These are phyloP conservation scores for Cinchona pubescens DNA, from an alignment of 257 asterid species.

Conservation along the genomic window DNA sequence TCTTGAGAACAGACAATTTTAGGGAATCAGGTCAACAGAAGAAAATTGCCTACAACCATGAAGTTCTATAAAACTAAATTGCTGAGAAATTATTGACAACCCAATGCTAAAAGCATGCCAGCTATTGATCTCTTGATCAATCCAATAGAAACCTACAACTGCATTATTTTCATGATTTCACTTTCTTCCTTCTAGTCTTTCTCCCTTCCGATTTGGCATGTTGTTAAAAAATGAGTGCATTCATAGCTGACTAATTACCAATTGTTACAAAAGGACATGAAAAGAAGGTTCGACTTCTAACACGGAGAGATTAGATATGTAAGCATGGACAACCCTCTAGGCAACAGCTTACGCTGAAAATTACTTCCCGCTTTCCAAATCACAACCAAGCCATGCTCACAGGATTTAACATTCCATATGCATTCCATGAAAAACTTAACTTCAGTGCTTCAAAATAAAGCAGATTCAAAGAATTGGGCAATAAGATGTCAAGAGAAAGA, in stretches of 20 bases:
- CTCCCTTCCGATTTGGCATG: neutral
- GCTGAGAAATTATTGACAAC: neutral
- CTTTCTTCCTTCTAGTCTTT: neutral
- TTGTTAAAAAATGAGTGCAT: neutral
- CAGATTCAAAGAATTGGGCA: neutral
- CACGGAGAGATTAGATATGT: neutral
- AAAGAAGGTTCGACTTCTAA: neutral
- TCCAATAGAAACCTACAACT: neutral
- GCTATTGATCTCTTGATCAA: neutral
- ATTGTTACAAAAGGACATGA: neutral
- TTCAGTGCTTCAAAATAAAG: neutral
- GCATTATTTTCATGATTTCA: neutral
- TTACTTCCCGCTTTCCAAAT: neutral
- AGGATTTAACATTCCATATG: neutral
- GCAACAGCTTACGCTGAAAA: constrained; percentile 1
- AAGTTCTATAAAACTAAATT: neutral
- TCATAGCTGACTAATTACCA: neutral
- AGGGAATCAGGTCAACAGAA: neutral
- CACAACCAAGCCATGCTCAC: neutral
- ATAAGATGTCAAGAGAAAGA: neutral
- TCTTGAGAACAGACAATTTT: neutral
- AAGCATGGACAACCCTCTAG: neutral
- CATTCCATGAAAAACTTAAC: neutral
- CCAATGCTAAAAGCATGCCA: neutral
- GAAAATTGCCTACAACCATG: neutral